Conservation (phyloP, 805 yeast species). For the Nakazawaea molendinolei region DNA sequence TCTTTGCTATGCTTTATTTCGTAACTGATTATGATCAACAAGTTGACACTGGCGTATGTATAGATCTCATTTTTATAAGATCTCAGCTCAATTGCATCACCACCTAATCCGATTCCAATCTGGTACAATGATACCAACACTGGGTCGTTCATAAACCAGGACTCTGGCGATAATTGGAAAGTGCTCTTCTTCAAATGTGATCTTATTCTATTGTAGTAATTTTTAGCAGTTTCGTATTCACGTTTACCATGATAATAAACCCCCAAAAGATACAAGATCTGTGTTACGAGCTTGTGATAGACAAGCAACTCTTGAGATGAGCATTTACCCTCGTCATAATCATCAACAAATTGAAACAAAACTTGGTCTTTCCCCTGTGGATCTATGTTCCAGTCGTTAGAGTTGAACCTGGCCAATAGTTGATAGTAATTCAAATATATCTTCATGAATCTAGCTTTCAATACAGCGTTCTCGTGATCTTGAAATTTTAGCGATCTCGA, state of each 20-base stretch:
- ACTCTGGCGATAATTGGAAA: not conserved
- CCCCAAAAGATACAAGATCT: constrained; percentile 33
- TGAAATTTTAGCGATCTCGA: constrained; percentile 14
- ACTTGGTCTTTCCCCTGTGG: constrained; percentile 9
- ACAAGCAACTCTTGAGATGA: constrained; percentile 32
- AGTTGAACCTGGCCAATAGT: constrained; percentile 29
- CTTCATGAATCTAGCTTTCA: constrained; percentile 25
- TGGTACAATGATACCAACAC: constrained; percentile 14
- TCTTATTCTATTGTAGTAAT: constrained; percentile 31
- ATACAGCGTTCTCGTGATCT: constrained; percentile 20
- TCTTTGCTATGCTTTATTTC: constrained; percentile 19
- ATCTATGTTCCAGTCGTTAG: constrained; percentile 17
- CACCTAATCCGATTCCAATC: constrained; percentile 21
- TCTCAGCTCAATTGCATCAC: constrained; percentile 17
- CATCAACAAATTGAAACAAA: constrained; percentile 27
- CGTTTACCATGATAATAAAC: constrained; percentile 31
- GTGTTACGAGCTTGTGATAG: constrained; percentile 30
- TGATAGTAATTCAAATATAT: constrained; percentile 29
- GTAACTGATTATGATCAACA: constrained; percentile 17
- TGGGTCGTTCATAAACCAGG: constrained; percentile 2
- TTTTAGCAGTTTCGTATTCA: constrained; percentile 30
- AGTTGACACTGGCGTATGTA: constrained; percentile 25
- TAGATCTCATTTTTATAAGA: constrained; percentile 23
- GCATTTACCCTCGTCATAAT: constrained; percentile 29
- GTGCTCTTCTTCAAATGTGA: constrained; percentile 13